phyloP scores from a whole-genome alignment of 768 basidiomycete genomes.

The Serendipita sp. region DNA sequence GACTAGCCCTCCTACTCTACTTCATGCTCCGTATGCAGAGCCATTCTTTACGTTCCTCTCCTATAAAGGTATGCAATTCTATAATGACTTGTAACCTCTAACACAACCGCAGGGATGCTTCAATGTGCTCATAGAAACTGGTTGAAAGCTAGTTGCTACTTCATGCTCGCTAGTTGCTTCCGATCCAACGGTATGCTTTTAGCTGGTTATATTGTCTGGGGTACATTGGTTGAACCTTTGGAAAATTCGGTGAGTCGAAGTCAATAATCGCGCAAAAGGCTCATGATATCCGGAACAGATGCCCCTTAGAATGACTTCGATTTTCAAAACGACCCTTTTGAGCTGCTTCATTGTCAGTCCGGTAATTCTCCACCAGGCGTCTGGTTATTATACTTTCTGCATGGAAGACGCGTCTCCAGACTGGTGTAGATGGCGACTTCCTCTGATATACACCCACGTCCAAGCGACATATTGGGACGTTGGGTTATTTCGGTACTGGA shows the following conservation, averaged over 20 bases:
- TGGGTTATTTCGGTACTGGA: conserved; percentile 83
- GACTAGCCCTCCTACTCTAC: conserved; percentile 61
- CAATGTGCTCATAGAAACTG: conserved; percentile 35
- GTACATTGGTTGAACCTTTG: conserved; percentile 39
- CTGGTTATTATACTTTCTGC: conserved; percentile 59
- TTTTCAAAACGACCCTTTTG: conserved; percentile 27
- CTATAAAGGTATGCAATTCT: conserved; percentile 40
- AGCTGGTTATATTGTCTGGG: conserved; percentile 69
- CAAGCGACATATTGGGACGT: conserved; percentile 78
- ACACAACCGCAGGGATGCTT: conserved; percentile 37
- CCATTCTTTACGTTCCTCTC: conserved; percentile 75
- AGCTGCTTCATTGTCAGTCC: conserved; percentile 40
- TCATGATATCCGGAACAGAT: not conserved
- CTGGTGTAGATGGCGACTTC: conserved; percentile 54
- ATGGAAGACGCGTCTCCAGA: conserved; percentile 13
- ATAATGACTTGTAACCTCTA: not conserved
- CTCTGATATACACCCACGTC: conserved; percentile 67
- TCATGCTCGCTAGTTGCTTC: conserved; percentile 48
- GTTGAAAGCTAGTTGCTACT: conserved; percentile 40
- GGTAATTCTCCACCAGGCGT: conserved; percentile 54
- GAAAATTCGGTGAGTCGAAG: conserved; percentile 17
- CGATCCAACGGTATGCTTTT: conserved; percentile 68
- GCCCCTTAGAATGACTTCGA: conserved; percentile 23
- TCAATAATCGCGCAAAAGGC: conserved; percentile 11
- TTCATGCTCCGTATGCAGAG: conserved; percentile 64